Evolutionary conservation across 495 filamentous ascomycete genomes (phyloP).

Genomic region (Talaromyces ruber): DNA sequence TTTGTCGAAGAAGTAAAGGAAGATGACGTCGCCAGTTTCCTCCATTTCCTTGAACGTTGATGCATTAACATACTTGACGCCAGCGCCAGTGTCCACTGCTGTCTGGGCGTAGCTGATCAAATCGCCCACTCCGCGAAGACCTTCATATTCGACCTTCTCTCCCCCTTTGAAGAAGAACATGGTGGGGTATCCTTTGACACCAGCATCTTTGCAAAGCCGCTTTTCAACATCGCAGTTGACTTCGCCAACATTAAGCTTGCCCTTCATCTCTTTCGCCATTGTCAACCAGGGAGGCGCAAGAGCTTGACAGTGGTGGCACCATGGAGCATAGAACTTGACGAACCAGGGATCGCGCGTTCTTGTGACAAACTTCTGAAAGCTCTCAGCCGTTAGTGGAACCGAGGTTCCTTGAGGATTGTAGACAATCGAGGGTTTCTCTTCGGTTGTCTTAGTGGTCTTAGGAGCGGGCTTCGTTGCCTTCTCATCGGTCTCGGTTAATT

Average conservation of each 20-base stretch:
- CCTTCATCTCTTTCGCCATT: conserved; percentile 83
- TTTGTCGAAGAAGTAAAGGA: conserved; percentile 94
- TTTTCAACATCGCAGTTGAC: conserved; percentile 87
- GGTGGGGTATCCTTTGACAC: conserved; percentile 72
- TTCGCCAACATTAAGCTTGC: conserved; percentile 82
- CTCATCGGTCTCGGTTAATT: conserved; percentile 19
- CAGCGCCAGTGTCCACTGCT: conserved; percentile 67
- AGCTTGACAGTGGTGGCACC: conserved; percentile 92
- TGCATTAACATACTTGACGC: conserved; percentile 71
- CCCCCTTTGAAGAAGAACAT: conserved; percentile 90
- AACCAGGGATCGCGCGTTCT: conserved; percentile 91
- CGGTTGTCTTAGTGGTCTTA: conserved; percentile 16
- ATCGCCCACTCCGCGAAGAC: conserved; percentile 87
- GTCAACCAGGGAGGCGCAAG: conserved; percentile 85
- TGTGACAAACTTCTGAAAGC: conserved; percentile 78
- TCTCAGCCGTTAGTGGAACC: conserved; percentile 68
- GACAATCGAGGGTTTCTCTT: conserved; percentile 37
- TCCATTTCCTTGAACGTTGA: conserved; percentile 74
- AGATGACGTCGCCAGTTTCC: conserved; percentile 89
- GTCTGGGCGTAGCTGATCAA: conserved; percentile 79
- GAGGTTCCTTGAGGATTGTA: conserved; percentile 71
- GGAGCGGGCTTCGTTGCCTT: conserved; percentile 15
- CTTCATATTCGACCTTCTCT: conserved; percentile 86
- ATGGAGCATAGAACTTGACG: conserved; percentile 96
- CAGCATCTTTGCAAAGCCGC: conserved; percentile 81